Base-by-base conservation (phyloP, 768 basidiomycete genomes). In the Rickenella mellea region DNA sequence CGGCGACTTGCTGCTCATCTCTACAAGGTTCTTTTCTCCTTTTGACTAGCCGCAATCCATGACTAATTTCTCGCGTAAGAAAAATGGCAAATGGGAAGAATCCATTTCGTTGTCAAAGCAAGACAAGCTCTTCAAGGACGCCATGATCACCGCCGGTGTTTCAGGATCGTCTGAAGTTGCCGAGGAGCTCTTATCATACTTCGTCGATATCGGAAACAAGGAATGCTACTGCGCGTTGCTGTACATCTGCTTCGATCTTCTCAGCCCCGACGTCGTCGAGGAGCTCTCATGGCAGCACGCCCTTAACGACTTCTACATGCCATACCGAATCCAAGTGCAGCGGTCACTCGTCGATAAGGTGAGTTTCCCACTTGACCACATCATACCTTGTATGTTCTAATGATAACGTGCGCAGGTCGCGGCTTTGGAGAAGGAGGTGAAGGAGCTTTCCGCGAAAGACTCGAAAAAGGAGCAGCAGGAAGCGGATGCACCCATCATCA, bases 151-250 rank as follows among this genome's bases (percentile, higher is more conserved):
- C 1, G 89, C 92, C 12, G 83, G 93, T 0, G 66, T 71, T n/a
- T 96, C 92, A 2, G 69, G 55, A 25, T 81, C 78, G n/a, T 83
- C 75, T 2, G 88, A 96, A 43, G 84, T 98, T 25, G 87, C 92
- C 4, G 94, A 99, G 61, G 96, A 98, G 39, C 71, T 98, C 14
- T 70, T 98, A 20, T 83, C 83, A 4, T 98, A 98, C 69, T 99
- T 98, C 57, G 92, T 96, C 44, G 88, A 91, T 63, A 97, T 99
- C 50, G 96, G 96, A 26, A 94, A 94, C 74, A 93, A 92, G 66
- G 96, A 99, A 58, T 94, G 91, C 63, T 99, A 94, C 61, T 84
- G 90, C 0, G 89, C 85, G 1, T 68, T 84, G 48, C 76, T 98
- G 19, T 98, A 80, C 52, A 74, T 85, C 40, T 96, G 92, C 68